phyloP scores from a whole-genome alignment of 2,329 filamentous ascomycete species.

The Ophiostoma pallidulum region DNA sequence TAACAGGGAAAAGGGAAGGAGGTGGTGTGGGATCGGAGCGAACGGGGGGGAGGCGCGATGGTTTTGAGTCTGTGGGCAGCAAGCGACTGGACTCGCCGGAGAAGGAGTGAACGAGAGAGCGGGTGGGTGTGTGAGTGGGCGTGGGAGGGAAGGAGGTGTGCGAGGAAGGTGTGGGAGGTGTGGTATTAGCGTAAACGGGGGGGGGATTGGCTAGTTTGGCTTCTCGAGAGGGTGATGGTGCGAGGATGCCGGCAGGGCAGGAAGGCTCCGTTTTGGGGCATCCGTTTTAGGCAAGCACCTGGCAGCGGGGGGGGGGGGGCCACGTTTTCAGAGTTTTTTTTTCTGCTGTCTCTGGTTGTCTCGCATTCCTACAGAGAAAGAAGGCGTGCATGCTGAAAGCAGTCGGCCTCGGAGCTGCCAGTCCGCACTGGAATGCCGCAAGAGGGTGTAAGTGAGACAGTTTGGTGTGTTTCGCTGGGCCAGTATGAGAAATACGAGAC shows the following conservation, averaged over 20 bases:
- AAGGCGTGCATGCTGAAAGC: too few relatives aligned
- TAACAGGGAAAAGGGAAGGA: not conserved
- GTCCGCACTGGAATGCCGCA: slow-evolving; percentile 3
- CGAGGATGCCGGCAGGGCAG: not conserved
- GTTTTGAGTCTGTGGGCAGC: slow-evolving; percentile 15
- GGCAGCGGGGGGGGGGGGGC: not conserved
- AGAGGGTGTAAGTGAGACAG: not conserved
- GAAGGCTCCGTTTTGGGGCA: slow-evolving; percentile 1
- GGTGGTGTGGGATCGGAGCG: slow-evolving; percentile 5
- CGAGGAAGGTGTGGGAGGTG: slow-evolving; percentile 6
- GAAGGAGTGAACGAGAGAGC: slow-evolving; percentile 1
- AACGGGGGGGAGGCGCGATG: slow-evolving; percentile 9
- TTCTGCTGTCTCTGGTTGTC: too few relatives aligned
- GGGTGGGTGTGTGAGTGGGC: slow-evolving; percentile 5
- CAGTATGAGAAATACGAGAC: slow-evolving; percentile 10
- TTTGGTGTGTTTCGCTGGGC: too few relatives aligned
- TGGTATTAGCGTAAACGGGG: slow-evolving; percentile 14
- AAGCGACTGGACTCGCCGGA: slow-evolving; percentile 3
- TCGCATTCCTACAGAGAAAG: too few relatives aligned
- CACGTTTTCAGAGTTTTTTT: not conserved
- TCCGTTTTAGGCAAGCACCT: slow-evolving; percentile 1
- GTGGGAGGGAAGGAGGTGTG: slow-evolving; percentile 8
- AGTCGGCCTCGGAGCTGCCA: not conserved
- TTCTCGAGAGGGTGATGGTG: not conserved
- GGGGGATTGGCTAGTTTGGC: slow-evolving; percentile 2